These are phyloP conservation scores for Rhizophagus sp. DNA, from an alignment of 192 early-diverging fungal genomes.

Conservation along the genomic window DNA sequence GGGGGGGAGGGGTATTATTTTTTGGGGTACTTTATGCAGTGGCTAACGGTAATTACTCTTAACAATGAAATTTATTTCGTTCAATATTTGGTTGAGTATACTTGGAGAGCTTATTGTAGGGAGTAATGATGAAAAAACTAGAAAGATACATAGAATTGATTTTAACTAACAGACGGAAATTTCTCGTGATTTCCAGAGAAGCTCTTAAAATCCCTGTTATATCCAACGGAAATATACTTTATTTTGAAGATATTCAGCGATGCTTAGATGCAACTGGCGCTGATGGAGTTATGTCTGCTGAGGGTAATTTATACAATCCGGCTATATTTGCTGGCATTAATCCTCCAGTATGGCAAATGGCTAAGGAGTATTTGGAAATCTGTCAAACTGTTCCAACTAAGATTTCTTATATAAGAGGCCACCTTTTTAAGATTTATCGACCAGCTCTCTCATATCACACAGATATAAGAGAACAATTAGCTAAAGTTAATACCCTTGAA, in stretches of 20 bases:
- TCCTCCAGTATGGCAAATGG: conserved; percentile 74
- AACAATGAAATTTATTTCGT: too few relatives aligned
- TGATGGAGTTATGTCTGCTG: conserved; percentile 95
- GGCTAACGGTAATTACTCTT: too few relatives aligned
- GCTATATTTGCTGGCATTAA: conserved; percentile 72
- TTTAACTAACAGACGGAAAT: background rate
- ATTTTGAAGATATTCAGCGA: conserved; percentile 82
- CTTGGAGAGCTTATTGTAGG: too few relatives aligned
- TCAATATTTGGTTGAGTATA: too few relatives aligned
- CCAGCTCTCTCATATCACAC: conserved; percentile 73
- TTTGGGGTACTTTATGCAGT: too few relatives aligned
- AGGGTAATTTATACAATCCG: conserved; percentile 86
- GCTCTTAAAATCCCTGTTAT: conserved; percentile 78
- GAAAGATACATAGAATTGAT: background rate
- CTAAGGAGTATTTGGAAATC: conserved; percentile 89
- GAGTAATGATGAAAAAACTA: too few relatives aligned
- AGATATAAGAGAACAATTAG: conserved; percentile 75
- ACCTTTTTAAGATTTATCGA: conserved; percentile 92
- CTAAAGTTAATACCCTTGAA: conserved; percentile 54
- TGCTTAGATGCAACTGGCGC: conserved; percentile 84
- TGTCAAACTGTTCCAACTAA: conserved; percentile 66
- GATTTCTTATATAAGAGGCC: conserved; percentile 73
- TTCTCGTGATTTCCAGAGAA: background rate
- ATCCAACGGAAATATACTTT: conserved; percentile 98
- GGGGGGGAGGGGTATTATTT: too few relatives aligned